phyloP scores from a whole-genome alignment of 2,329 filamentous ascomycete genomes.

The Kalmusia sp. region DNA sequence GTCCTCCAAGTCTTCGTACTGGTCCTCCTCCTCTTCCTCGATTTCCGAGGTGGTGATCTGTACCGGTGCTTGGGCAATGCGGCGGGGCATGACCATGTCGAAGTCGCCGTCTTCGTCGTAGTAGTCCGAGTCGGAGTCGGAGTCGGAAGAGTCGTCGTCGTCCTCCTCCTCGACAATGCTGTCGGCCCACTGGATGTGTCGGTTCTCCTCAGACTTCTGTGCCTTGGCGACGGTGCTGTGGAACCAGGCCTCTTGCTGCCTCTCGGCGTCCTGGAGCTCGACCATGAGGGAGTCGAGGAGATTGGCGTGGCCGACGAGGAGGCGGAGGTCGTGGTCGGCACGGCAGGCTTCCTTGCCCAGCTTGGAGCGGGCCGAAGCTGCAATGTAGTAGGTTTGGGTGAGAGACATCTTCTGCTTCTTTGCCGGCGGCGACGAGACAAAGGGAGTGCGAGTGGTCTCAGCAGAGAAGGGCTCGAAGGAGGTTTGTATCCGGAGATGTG shows the following conservation, averaged over 20 bases:
- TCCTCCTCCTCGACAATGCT: constrained; percentile 78
- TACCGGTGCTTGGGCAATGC: constrained; percentile 50
- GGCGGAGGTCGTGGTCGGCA: constrained; percentile 90
- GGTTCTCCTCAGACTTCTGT: constrained; percentile 64
- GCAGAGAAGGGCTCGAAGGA: constrained; percentile 55
- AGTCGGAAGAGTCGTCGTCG: constrained; percentile 56
- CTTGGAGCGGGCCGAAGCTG: constrained; percentile 95
- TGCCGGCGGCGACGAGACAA: constrained; percentile 51
- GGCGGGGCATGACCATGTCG: constrained; percentile 52
- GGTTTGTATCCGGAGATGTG: constrained; percentile 55
- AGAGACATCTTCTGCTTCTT: constrained; percentile 91
- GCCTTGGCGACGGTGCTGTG: constrained; percentile 89
- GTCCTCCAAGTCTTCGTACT: constrained; percentile 56
- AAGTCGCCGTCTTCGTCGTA: constrained; percentile 61
- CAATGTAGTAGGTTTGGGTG: constrained; percentile 97
- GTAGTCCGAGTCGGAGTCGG: constrained; percentile 61
- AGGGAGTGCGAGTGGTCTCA: constrained; percentile 52
- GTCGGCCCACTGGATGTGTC: constrained; percentile 89
- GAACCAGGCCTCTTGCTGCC: constrained; percentile 97
- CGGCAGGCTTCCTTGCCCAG: constrained; percentile 89
- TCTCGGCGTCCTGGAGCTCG: constrained; percentile 89
- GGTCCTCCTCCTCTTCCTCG: constrained; percentile 49
- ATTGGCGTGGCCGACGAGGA: constrained; percentile 97
- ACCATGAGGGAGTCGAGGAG: constrained; percentile 94
- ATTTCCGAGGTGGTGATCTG: constrained; percentile 53